These are phyloP conservation scores for Puya raimondii DNA, from an alignment of 176 grass and related monocot genomes.

Conservation along the genomic window DNA sequence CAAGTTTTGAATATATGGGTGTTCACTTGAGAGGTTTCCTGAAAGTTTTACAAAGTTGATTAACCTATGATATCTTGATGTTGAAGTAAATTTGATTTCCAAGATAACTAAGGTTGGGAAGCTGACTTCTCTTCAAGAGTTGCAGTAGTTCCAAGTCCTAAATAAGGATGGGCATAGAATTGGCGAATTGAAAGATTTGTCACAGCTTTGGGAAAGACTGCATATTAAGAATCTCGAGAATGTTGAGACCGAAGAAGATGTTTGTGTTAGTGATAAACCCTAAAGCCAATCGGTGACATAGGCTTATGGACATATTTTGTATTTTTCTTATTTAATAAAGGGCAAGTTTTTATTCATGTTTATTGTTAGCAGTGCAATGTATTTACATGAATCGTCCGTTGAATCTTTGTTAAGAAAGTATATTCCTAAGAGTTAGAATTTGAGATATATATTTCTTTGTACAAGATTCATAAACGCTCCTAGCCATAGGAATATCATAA, in stretches of 20 bases:
- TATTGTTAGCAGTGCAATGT: no score
- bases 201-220: conserved; percentile 31
- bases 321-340: no score
- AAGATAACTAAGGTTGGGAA: conserved; percentile 19
- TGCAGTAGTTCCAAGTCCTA: conserved; percentile 29
- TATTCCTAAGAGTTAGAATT: no score
- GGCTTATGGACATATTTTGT: no score
- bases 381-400: no score
- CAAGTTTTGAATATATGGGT: conserved; percentile 31
- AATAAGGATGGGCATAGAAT: conserved; percentile 18
- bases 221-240: conserved; percentile 32
- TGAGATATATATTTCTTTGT: no score
- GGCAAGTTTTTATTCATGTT: no score
- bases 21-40: conserved; percentile 21
- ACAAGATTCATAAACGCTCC: no score
- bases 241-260: conserved; percentile 21
- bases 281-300: no score
- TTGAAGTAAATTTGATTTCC: conserved; percentile 21
- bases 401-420: no score
- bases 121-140: conserved; percentile 35
- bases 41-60: conserved; percentile 27
- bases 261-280: no score
- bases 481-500: no score
- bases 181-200: conserved; percentile 26
- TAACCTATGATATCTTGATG: conserved; percentile 28